Evolutionary conservation across 768 basidiomycete genomes (phyloP), one percentile per base, ranked within the genome.

Genomic region (Pleurotus djamor): DNA sequence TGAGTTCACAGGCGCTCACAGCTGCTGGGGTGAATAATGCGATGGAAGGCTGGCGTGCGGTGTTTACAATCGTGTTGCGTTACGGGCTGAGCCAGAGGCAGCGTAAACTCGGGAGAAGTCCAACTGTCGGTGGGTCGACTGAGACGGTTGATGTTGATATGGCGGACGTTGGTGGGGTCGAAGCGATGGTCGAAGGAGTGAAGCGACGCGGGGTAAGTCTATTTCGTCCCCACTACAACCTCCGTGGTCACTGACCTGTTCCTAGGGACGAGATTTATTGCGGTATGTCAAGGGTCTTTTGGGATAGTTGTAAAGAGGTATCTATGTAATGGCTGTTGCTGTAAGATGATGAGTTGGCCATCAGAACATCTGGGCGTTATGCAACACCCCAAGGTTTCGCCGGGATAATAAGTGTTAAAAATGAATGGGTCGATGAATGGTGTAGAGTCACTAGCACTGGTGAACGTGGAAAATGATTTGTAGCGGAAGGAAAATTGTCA

Each of bases 41-140:
- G 3, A 58, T 88, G 28, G 92, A 94, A 67, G 92, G 92, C 13
- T 94, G 92, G 92, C 78, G 87, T 37, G 91, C 91, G 9, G 85
- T 91, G n/a, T 70, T 92, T 60, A 81, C 81, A 5, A 81, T 89
- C 21, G 76, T 91, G 14, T 70, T 86, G 54, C 82, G 91, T 21
- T 83, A 89, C 65, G 87, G 87, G 5, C 75, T 86, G 68, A 80
- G 81, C 7, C 82, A 86, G 65, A 80, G 84, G 61, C 83, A 83
- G 49, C 69, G 70, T 57, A 70, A 70, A 61, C 79, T 73, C 71
- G 64, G 54, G 61, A 62, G 13, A 57, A 59, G 44, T 28, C 16
- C 28, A 3, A 56, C 54, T 44, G 33, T n/a, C 28, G 54, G 21
- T 56, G 44, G 34, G 5, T 32, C 50, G 32, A 38, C 5, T 7